Evolutionary conservation across 2,329 filamentous ascomycete species (phyloP).

Genomic region (Cladosporium sp.): DNA sequence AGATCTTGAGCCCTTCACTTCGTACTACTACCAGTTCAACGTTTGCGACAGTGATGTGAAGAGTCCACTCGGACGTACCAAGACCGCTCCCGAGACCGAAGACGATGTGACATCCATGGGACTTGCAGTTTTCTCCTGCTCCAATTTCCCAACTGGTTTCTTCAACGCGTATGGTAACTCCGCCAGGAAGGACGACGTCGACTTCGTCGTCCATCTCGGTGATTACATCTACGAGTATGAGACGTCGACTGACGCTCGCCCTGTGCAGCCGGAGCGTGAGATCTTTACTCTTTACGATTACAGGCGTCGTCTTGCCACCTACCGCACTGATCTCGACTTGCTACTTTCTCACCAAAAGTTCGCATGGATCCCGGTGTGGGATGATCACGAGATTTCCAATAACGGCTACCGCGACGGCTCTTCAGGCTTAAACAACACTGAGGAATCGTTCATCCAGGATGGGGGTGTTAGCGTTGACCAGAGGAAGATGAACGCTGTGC

Average conservation of each 20-base stretch:
- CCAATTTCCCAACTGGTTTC: constrained; percentile 24
- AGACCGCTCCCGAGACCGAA: constrained; percentile 21
- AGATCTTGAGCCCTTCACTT: constrained; percentile 22
- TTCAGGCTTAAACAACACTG: constrained; percentile 40
- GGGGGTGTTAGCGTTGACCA: constrained; percentile 41
- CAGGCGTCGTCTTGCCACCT: constrained; percentile 37
- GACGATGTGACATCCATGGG: constrained; percentile 23
- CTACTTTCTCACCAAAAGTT: constrained; percentile 38
- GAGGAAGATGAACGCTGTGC: constrained; percentile 45
- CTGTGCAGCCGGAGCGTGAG: constrained; percentile 32
- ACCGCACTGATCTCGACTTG: constrained; percentile 40
- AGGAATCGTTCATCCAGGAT: constrained; percentile 37
- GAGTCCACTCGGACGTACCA: constrained; percentile 25
- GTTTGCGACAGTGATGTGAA: constrained; percentile 21
- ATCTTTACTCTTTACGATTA: constrained; percentile 43
- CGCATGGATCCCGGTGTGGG: constrained; percentile 42
- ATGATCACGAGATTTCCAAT: constrained; percentile 37
- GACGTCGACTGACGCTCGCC: constrained; percentile 30
- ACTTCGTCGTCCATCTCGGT: constrained; percentile 38
- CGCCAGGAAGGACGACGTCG: constrained; percentile 33
- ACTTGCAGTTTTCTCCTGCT: constrained; percentile 26
- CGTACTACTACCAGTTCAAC: constrained; percentile 27
- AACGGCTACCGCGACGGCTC: constrained; percentile 40
- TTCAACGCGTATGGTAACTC: constrained; percentile 28
- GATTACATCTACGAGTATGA: constrained; percentile 44